Conservation (phyloP, 352 stramenopile species). For the Elongisporangium prolatum region DNA sequence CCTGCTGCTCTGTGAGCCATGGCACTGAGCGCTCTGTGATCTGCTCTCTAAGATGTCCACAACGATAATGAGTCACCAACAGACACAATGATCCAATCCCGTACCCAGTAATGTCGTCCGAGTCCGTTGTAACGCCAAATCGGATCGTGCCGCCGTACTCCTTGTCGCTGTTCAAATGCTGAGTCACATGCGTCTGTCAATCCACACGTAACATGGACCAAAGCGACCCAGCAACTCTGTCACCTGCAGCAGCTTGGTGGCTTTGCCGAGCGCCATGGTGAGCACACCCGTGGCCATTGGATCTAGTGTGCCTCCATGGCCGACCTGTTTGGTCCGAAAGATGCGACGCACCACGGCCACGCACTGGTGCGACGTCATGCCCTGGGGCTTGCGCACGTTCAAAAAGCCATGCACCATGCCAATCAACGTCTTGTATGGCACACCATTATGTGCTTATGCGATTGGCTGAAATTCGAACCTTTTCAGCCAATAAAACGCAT, state of each 20-base stretch:
- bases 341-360: constrained; percentile 63
- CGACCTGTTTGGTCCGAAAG: constrained; percentile 67
- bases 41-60: constrained; percentile 24
- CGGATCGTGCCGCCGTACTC: constrained; percentile 72
- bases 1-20: constrained; percentile 42
- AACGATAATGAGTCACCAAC: neutral
- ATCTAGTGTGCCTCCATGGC: constrained; percentile 83
- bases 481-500: constrained; percentile 16
- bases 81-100: neutral
- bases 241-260: constrained; percentile 81
- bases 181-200: neutral
- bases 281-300: constrained; percentile 86
- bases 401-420: constrained; percentile 57
- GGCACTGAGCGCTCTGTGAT: constrained; percentile 42
- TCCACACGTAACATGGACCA: neutral
- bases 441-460: neutral
- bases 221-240: neutral
- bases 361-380: constrained; percentile 77
- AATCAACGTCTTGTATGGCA: neutral
- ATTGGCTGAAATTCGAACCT: constrained; percentile 9
- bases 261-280: constrained; percentile 68
- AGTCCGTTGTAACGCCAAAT: constrained; percentile 72
- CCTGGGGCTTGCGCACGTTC: constrained; percentile 72
- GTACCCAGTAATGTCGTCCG: constrained; percentile 80
- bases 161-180: constrained; percentile 67